These are phyloP conservation scores for Hymenoscyphus albidus DNA, from an alignment of 2,329 filamentous ascomycete genomes.

Conservation along the genomic window DNA sequence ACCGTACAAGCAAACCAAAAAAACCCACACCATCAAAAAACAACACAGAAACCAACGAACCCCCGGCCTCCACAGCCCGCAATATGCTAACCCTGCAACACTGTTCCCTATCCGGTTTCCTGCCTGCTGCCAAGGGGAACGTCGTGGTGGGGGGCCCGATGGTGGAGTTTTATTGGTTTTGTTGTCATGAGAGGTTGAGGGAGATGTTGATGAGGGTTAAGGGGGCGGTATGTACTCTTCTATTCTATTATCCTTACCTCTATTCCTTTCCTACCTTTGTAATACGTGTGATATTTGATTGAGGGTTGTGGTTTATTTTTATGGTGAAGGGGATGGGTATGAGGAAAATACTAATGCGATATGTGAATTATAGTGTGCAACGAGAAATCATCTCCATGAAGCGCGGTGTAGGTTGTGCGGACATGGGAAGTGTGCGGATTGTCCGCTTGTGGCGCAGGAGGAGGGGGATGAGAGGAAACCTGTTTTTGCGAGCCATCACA, in stretches of 20 bases:
- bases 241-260: too few species aligned
- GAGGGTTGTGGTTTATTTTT: too few species aligned
- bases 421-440: neutral
- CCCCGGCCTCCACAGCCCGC: neutral
- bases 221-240: constrained; percentile 1
- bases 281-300: too few species aligned
- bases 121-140: neutral
- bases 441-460: neutral
- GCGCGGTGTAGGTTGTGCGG: constrained; percentile 1
- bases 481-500: neutral
- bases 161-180: constrained; percentile 12
- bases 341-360: too few species aligned
- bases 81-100: neutral
- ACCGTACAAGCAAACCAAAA: too few species aligned
- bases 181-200: constrained; percentile 8
- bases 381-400: constrained; percentile 1
- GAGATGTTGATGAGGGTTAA: neutral
- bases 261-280: too few species aligned
- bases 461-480: neutral
- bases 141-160: neutral
- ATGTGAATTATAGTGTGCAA: too few species aligned
- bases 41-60: neutral
- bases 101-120: neutral
- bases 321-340: too few species aligned
- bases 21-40: too few species aligned